Evolutionary conservation across 495 filamentous ascomycete genomes (phyloP).

Genomic region (Chaetomium cochliodes): DNA sequence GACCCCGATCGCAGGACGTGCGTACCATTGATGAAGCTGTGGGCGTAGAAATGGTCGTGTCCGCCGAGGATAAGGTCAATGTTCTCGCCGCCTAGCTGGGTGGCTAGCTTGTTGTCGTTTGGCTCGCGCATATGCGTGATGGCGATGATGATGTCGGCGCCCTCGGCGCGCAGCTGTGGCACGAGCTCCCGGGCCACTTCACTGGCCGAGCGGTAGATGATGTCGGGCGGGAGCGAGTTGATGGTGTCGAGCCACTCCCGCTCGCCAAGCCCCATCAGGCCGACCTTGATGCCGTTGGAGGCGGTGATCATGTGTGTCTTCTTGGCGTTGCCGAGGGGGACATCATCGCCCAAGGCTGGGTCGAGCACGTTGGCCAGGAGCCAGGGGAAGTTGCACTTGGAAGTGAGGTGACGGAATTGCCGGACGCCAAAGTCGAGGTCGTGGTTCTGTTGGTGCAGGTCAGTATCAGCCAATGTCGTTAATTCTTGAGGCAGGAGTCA

Average conservation of each 20-base stretch:
- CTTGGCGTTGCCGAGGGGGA: conserved; percentile 67
- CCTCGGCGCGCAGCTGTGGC: conserved; percentile 66
- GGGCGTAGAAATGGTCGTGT: conserved; percentile 85
- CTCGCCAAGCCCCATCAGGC: conserved; percentile 81
- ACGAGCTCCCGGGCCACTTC: conserved; percentile 68
- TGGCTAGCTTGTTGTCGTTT: conserved; percentile 78
- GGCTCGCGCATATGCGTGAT: conserved; percentile 85
- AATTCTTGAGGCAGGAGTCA: neutral
- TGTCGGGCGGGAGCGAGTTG: conserved; percentile 73
- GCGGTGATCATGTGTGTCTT: conserved; percentile 69
- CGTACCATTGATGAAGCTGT: conserved; percentile 69
- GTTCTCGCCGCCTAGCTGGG: conserved; percentile 57
- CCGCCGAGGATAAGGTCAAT: conserved; percentile 86
- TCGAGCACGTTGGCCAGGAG: conserved; percentile 81
- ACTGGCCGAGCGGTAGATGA: conserved; percentile 76
- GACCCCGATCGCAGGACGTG: conserved; percentile 81
- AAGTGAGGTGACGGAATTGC: conserved; percentile 70
- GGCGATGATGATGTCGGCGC: conserved; percentile 76
- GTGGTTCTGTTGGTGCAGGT: conserved; percentile 59
- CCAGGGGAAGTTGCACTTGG: conserved; percentile 83
- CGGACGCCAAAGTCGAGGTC: conserved; percentile 90
- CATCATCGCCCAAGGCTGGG: conserved; percentile 66
- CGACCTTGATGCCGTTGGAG: conserved; percentile 81
- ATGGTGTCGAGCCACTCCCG: conserved; percentile 79
- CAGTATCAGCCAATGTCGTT: conserved; percentile 14